Conservation (phyloP, 1,284 basidiomycete species). For the Rhodotorula sp. region DNA sequence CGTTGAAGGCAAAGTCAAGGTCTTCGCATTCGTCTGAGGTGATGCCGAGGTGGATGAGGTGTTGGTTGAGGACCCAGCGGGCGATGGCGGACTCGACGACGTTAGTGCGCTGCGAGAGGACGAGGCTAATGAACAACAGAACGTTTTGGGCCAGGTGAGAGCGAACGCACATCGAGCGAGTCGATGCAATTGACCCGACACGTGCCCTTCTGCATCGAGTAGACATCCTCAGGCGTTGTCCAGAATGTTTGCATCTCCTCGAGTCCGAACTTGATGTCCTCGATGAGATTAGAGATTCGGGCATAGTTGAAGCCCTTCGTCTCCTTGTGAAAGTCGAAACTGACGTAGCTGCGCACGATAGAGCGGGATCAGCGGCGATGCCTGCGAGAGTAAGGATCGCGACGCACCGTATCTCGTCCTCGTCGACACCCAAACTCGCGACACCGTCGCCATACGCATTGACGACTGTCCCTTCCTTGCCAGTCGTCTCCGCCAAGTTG, state of each 20-base stretch:
- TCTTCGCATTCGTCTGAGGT: conserved; percentile 59
- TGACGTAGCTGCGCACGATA: conserved; percentile 24
- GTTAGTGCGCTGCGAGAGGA: conserved; percentile 67
- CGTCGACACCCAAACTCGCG: conserved; percentile 55
- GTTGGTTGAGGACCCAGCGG: conserved; percentile 72
- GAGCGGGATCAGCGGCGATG: background rate
- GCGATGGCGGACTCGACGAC: conserved; percentile 90
- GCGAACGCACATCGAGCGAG: conserved; percentile 55
- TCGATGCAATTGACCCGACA: conserved; percentile 86
- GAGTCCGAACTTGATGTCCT: conserved; percentile 68
- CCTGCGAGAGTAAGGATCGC: too few relatives aligned
- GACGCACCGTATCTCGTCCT: conserved; percentile 59
- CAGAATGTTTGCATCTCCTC: conserved; percentile 81
- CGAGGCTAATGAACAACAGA: background rate
- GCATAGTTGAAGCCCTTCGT: conserved; percentile 91
- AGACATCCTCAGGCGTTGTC: conserved; percentile 67
- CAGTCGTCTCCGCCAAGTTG: conserved; percentile 85
- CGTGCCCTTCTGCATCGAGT: conserved; percentile 78
- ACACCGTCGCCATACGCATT: conserved; percentile 72
- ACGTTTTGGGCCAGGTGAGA: background rate
- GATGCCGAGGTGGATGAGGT: conserved; percentile 76
- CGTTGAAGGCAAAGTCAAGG: conserved; percentile 79
- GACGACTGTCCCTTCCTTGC: conserved; percentile 80
- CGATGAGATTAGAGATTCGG: conserved; percentile 77
- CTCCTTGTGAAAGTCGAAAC: conserved; percentile 69